These are phyloP conservation scores for Diaporthe aspalathi DNA, from an alignment of 2,329 filamentous ascomycete genomes.

Conservation along the genomic window DNA sequence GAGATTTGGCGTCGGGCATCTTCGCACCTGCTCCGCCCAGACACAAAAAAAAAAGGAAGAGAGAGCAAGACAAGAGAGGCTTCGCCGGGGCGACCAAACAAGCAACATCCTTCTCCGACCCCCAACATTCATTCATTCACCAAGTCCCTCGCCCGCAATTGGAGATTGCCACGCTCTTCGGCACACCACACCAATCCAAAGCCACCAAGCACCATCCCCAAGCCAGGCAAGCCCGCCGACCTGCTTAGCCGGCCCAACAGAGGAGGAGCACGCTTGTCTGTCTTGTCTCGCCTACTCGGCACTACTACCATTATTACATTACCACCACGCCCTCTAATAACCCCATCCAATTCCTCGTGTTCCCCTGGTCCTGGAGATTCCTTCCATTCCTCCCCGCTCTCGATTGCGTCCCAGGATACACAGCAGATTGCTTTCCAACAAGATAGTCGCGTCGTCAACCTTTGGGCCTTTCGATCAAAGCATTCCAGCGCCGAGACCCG, in stretches of 20 bases:
- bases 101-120: slow-evolving; percentile 26
- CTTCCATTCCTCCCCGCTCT: slow-evolving; percentile 30
- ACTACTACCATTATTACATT: slow-evolving; percentile 1
- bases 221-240: slow-evolving; percentile 16
- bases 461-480: slow-evolving; percentile 24
- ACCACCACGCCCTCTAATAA: neutral
- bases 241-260: slow-evolving; percentile 18
- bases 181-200: slow-evolving; percentile 12
- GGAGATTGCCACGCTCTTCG: slow-evolving; percentile 21
- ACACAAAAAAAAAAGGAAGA: neutral
- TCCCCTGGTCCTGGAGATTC: neutral
- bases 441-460: slow-evolving; percentile 19
- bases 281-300: slow-evolving; percentile 18
- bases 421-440: slow-evolving; percentile 1
- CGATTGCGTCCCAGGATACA: neutral
- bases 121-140: no score
- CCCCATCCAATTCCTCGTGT: slow-evolving; percentile 17
- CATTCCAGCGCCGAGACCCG: slow-evolving; percentile 24
- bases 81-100: slow-evolving; percentile 6
- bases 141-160: slow-evolving; percentile 24
- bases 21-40: neutral
- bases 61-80: neutral
- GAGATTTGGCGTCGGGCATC: neutral
- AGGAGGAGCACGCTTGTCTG: neutral
- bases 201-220: slow-evolving; percentile 20